phyloP scores from a whole-genome alignment of 176 grass and related monocot species.

The Oryza coarctata region DNA sequence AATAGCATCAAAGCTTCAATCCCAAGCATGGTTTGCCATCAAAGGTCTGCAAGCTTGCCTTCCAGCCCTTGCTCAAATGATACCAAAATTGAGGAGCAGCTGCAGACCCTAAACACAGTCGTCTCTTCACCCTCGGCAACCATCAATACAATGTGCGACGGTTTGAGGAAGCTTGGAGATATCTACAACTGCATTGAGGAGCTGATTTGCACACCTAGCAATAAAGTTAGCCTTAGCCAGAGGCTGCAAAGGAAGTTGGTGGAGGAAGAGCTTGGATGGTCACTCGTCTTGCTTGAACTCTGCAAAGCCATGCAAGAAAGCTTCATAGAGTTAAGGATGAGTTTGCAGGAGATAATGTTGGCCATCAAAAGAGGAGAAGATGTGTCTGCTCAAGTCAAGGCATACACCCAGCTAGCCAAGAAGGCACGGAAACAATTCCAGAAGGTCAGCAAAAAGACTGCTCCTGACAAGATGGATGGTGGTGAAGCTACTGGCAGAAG shows the following conservation, averaged over 20 bases:
- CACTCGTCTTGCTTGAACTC: slow-evolving; percentile 45
- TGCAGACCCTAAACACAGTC: slow-evolving; percentile 25
- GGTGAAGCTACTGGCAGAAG: slow-evolving; percentile 35
- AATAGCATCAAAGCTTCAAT: slow-evolving; percentile 10
- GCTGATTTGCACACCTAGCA: slow-evolving; percentile 39
- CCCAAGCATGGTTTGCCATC: slow-evolving; percentile 46
- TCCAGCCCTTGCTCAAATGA: slow-evolving; percentile 38
- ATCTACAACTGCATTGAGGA: slow-evolving; percentile 34
- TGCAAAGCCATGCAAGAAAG: slow-evolving; percentile 36
- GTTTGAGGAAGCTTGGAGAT: slow-evolving; percentile 37
- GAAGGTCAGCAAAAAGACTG: slow-evolving; percentile 30
- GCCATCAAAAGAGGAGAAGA: slow-evolving; percentile 37
- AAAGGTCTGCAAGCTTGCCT: slow-evolving; percentile 50
- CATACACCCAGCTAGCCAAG: slow-evolving; percentile 29
- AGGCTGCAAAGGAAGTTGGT: slow-evolving; percentile 38
- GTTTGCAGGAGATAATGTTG: slow-evolving; percentile 21
- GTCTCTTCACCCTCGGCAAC: slow-evolving; percentile 22
- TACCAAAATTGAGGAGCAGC: slow-evolving; percentile 25
- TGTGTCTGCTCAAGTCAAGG: slow-evolving; percentile 7
- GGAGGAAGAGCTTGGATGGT: slow-evolving; percentile 48
- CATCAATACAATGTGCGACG: slow-evolving; percentile 7
- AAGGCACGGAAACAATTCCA: slow-evolving; percentile 42
- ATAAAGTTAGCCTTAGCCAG: slow-evolving; percentile 35
- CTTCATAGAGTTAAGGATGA: slow-evolving; percentile 45
- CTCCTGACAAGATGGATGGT: slow-evolving; percentile 16